phyloP scores from a whole-genome alignment of 2,329 filamentous ascomycete species.

The Aquanectria penicillioides region DNA sequence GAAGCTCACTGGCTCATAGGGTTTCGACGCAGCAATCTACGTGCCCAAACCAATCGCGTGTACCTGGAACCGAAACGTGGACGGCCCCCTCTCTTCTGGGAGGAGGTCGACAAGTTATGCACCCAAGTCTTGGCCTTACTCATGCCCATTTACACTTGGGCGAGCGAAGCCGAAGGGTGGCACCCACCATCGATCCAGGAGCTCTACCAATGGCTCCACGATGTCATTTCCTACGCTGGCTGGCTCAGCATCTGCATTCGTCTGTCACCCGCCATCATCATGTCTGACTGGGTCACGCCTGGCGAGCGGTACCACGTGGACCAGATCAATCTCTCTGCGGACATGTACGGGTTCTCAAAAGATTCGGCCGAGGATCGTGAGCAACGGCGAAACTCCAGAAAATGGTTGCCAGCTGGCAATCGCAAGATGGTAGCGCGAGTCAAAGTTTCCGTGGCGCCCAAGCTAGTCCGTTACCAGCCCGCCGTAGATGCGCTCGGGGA shows the following conservation, averaged over 20 bases:
- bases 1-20: conserved; percentile 32
- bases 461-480: conserved; percentile 35
- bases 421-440: conserved; percentile 37
- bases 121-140: conserved; percentile 36
- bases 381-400: not conserved
- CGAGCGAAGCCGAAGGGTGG: conserved; percentile 21
- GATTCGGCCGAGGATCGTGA: not conserved
- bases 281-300: conserved; percentile 42
- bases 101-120: conserved; percentile 42
- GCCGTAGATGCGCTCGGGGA: conserved; percentile 7
- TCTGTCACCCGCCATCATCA: conserved; percentile 36
- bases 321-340: conserved; percentile 35
- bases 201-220: conserved; percentile 42
- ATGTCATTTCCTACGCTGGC: conserved; percentile 43
- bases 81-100: conserved; percentile 43
- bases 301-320: conserved; percentile 38
- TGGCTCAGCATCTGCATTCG: conserved; percentile 44
- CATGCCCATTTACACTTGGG: conserved; percentile 36
- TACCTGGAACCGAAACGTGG: conserved; percentile 35
- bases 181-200: conserved; percentile 10
- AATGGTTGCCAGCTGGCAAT: not conserved
- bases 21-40: conserved; percentile 42
- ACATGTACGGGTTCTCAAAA: conserved; percentile 29
- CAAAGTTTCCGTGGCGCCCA: conserved; percentile 45
- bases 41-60: conserved; percentile 37